Base-by-base conservation (phyloP, 441 rosid genomes). In the Euphorbia neoarborescens region DNA sequence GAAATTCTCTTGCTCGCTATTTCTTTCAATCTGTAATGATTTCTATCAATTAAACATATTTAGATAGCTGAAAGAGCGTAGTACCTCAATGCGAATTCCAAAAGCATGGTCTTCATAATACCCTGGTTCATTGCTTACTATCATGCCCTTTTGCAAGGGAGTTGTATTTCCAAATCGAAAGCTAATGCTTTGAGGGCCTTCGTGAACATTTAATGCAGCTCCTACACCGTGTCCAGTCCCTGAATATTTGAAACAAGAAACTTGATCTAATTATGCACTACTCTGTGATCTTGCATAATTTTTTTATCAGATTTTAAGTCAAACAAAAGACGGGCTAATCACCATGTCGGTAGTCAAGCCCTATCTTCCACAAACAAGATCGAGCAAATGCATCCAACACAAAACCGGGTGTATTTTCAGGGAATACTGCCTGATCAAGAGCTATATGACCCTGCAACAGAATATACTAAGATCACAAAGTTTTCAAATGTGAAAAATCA, bases 151-250 rank as follows among this genome's bases (percentile, higher is more conserved):
- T 74, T 84, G 89, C 75, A 91, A 75, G 70, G 97, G 85, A 62
- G 89, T 90, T 75, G 74, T 79, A 85, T 94, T 94, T 75, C 99
- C 99, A 73, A 72, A 94, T 64, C 96, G 84, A 74, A 74, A 94
- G 82, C 97, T 94, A 57, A 94, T 94, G 81, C 97, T 84, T 82
- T 94, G 99, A 75, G 99, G 99, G 34, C 99, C 99, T 81, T 94
- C 99, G 76, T 94, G 99, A 65, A 94, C 97, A 81, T 91, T 94
- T 69, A 94, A 78, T 54, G 96, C 97, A 57, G 97, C 99, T 56
- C 99, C 99, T 54, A 91, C 99, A 0, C 99, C 97, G 70, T 94
- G 99, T 27, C 97, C 99, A 25, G 97, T 94, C 77, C 97, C 99
- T 94, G 77, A 76, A 62, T 46, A 77, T 75, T 40, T 61, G 44